Evolutionary conservation across 148 eudicot species (phyloP).

Genomic region (Nepenthes mirabilis): DNA sequence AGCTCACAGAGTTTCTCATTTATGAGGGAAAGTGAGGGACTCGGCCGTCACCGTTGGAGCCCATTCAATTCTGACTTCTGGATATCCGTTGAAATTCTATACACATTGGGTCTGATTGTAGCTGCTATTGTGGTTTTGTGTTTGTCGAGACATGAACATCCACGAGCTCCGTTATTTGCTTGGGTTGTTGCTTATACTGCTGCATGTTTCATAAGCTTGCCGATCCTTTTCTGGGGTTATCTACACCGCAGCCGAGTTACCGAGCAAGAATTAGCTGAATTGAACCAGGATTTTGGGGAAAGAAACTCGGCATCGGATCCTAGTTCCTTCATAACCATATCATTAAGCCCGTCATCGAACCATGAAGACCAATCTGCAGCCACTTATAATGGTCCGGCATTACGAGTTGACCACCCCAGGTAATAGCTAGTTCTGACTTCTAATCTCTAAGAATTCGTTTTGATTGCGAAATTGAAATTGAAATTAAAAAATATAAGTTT

Average conservation of each 20-base stretch:
- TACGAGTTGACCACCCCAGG: slow-evolving; percentile 2
- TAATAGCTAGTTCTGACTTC: no score
- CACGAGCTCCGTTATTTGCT: slow-evolving; percentile 64
- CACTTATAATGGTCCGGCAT: slow-evolving; percentile 25
- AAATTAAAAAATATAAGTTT: no score
- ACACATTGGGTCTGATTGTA: slow-evolving; percentile 49
- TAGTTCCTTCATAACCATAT: slow-evolving; percentile 48
- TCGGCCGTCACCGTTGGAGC: slow-evolving; percentile 30
- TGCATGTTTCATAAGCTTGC: slow-evolving; percentile 57
- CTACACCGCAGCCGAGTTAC: slow-evolving; percentile 33
- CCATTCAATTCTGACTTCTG: slow-evolving; percentile 29
- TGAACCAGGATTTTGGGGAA: slow-evolving; percentile 24
- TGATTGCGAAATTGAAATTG: no score
- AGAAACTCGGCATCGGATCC: slow-evolving; percentile 26
- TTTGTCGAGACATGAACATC: slow-evolving; percentile 49
- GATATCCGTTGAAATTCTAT: slow-evolving; percentile 49
- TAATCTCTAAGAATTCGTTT: no score
- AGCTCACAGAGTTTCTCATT: slow-evolving; percentile 31
- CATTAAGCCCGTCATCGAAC: slow-evolving; percentile 40
- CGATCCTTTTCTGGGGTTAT: slow-evolving; percentile 58
- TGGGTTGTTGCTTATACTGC: slow-evolving; percentile 69
- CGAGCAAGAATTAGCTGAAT: slow-evolving; percentile 28
- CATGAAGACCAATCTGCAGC: slow-evolving; percentile 29
- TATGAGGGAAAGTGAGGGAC: slow-evolving; percentile 42
- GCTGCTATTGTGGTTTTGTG: slow-evolving; percentile 50